phyloP scores from a whole-genome alignment of 2,329 filamentous ascomycete species.

The Emmonsia crescens region DNA sequence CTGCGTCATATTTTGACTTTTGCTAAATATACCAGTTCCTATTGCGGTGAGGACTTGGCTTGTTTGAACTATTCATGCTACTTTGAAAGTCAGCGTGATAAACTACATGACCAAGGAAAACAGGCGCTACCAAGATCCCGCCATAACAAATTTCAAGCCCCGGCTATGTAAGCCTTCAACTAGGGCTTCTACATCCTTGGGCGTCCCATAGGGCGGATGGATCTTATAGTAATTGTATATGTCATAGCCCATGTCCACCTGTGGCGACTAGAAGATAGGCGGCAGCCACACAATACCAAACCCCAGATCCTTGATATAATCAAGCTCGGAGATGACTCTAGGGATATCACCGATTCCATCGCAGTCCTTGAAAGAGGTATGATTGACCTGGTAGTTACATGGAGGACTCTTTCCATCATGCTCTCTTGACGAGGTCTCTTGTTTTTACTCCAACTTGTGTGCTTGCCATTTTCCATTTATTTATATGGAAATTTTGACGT shows the following conservation, averaged over 20 bases:
- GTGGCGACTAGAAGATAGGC: slow-evolving; percentile 29
- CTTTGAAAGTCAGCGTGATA: slow-evolving; percentile 12
- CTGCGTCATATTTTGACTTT: slow-evolving; percentile 41
- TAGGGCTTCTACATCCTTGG: slow-evolving; percentile 36
- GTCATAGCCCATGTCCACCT: slow-evolving; percentile 46
- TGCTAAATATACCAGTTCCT: slow-evolving; percentile 59
- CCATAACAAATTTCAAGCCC: slow-evolving; percentile 41
- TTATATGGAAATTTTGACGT: too few species aligned
- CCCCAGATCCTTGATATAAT: slow-evolving; percentile 43
- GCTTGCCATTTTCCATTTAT: not conserved
- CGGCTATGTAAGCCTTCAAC: slow-evolving; percentile 33
- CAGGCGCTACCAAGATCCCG: slow-evolving; percentile 25
- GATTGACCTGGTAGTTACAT: slow-evolving; percentile 54
- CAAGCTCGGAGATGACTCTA: slow-evolving; percentile 47
- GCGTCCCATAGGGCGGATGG: slow-evolving; percentile 35
- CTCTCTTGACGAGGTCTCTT: not conserved
- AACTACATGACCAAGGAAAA: not conserved
- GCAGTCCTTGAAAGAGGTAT: slow-evolving; percentile 50
- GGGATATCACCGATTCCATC: slow-evolving; percentile 47
- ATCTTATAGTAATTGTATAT: slow-evolving; percentile 35
- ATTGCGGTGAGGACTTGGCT: slow-evolving; percentile 45
- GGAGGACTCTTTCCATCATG: slow-evolving; percentile 51
- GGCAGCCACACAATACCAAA: slow-evolving; percentile 29
- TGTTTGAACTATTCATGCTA: slow-evolving; percentile 57
- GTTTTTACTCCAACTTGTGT: not conserved